Evolutionary conservation across 257 asterid species (phyloP), one percentile per base, ranked within the genome.

Genomic region (Leonotis leonurus): DNA sequence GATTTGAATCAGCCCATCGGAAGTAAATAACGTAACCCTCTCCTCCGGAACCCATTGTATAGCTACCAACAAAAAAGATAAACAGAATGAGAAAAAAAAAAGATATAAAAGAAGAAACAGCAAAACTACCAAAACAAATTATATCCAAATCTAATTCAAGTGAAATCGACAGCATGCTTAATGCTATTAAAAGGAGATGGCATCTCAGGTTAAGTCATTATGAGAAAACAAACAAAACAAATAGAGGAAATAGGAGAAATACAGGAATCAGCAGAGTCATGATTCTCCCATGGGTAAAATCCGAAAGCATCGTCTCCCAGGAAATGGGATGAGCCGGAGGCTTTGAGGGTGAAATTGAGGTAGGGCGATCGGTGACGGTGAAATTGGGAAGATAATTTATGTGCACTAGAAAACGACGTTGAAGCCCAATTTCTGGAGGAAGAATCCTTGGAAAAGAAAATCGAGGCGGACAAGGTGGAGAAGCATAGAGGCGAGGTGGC

Each of bases 31-130:
- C 20, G 99, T 93, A 48, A 93, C 75, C 59, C 35, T 82, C 60
- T 93, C 95, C 79, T 89, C 99, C 26, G 81, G 71, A 64, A 89
- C 84, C 99, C 97, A 93, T 52, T 89, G 78, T 55, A 93, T 67
- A 25, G 89, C 99, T 93, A 81, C 75, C 9, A 14, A 22, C 20
- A 17, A 40, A 21, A n/a, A n/a, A n/a, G n/a, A n/a, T n/a, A n/a
- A n/a, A n/a, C n/a, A n/a, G n/a, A n/a, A n/a, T n/a, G n/a, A n/a
- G n/a, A n/a, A n/a, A n/a, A n/a, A 39, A 30, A 20, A 17, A 32
- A 53, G 11, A 48, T 1, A 22, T 13, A 32, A 13, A 43, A 26
- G 20, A 13, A 74, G 14, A 10, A 58, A 58, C 18, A 13, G 18
- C 51, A 40, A 57, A 44, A 24, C n/a, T 26, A 16, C 3, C 13